Percentiles rank a stretch among this genome's conserved stretches.
phyloP scores from a whole-genome alignment of 176 grass and related monocot genomes.

The Aegilops tauschii region DNA sequence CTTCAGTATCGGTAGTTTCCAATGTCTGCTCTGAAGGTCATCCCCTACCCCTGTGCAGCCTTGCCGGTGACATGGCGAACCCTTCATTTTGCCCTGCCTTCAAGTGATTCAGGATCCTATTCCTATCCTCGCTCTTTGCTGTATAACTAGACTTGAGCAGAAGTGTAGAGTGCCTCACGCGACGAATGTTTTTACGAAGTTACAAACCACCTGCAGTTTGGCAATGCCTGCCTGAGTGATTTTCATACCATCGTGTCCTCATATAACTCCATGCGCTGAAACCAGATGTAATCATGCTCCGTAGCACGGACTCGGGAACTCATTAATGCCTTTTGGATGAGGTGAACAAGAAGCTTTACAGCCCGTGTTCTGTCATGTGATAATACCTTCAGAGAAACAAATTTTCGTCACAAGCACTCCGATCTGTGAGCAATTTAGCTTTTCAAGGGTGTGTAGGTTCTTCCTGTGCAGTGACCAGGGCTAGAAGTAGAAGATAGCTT shows the following conservation, averaged over 20 bases:
- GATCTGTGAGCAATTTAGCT: slow-evolving; percentile 10
- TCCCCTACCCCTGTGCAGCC: neutral
- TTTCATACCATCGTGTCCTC: neutral
- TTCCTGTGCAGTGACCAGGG: slow-evolving; percentile 1
- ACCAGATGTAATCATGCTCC: neutral
- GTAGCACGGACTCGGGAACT: neutral
- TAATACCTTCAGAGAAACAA: slow-evolving; percentile 18
- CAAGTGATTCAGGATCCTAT: slow-evolving; percentile 1
- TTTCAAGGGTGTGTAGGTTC: neutral
- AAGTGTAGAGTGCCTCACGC: slow-evolving; percentile 17
- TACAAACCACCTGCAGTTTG: slow-evolving; percentile 3
- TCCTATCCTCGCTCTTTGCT: neutral
- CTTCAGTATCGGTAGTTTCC: neutral
- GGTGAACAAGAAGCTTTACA: slow-evolving; percentile 34
- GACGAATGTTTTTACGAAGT: neutral
- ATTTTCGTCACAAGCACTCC: slow-evolving; percentile 8
- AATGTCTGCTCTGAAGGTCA: slow-evolving; percentile 12
- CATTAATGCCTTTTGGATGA: neutral
- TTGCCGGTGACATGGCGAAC: neutral
- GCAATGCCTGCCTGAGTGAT: neutral
- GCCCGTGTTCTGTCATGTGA: slow-evolving; percentile 29
- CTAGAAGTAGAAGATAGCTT: neutral
- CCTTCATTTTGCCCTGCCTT: slow-evolving; percentile 7
- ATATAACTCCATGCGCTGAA: neutral
- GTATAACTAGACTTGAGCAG: slow-evolving; percentile 19